Percentiles rank a stretch among this genome's conserved stretches.
phyloP scores from a whole-genome alignment of 2,329 filamentous ascomycete genomes.

The Fusarium sublunatum region DNA sequence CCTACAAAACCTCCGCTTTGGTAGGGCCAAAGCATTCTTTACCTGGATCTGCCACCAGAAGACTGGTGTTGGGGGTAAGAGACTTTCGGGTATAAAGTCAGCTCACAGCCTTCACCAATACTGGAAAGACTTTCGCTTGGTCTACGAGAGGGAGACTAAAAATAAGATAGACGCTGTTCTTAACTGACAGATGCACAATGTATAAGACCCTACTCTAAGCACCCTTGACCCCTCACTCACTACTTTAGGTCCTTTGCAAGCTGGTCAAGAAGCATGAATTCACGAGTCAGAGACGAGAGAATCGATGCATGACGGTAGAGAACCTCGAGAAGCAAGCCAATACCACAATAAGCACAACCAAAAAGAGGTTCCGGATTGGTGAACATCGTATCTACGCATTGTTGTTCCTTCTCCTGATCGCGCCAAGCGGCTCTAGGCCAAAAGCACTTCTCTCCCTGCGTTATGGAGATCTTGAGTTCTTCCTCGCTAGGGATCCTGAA shows the following conservation, averaged over 20 bases:
- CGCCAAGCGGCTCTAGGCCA: slow-evolving; percentile 26
- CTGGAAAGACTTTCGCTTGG: slow-evolving; percentile 1
- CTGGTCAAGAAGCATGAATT: background rate
- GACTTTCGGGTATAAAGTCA: background rate
- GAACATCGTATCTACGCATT: slow-evolving; percentile 6
- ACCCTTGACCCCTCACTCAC: background rate
- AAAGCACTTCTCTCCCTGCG: slow-evolving; percentile 29
- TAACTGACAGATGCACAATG: background rate
- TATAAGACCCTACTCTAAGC: background rate
- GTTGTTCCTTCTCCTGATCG: slow-evolving; percentile 42
- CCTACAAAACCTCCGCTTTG: background rate
- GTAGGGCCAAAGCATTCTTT: slow-evolving; percentile 7
- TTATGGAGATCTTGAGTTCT: slow-evolving; percentile 30
- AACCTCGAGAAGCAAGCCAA: slow-evolving; percentile 3
- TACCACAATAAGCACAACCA: background rate
- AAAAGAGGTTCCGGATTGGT: slow-evolving; percentile 4
- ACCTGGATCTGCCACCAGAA: background rate
- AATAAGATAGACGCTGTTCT: slow-evolving; percentile 5
- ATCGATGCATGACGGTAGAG: slow-evolving; percentile 4
- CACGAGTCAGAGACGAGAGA: background rate
- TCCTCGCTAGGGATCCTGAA: slow-evolving; percentile 28
- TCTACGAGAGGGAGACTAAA: background rate
- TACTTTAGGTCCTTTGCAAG: background rate
- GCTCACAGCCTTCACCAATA: background rate
- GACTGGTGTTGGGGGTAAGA: background rate